Percentiles rank a stretch among this genome's conserved stretches.
These are phyloP conservation scores for Aureobasidium sp. DNA, from an alignment of 2,329 filamentous ascomycete genomes.

Conservation along the genomic window DNA sequence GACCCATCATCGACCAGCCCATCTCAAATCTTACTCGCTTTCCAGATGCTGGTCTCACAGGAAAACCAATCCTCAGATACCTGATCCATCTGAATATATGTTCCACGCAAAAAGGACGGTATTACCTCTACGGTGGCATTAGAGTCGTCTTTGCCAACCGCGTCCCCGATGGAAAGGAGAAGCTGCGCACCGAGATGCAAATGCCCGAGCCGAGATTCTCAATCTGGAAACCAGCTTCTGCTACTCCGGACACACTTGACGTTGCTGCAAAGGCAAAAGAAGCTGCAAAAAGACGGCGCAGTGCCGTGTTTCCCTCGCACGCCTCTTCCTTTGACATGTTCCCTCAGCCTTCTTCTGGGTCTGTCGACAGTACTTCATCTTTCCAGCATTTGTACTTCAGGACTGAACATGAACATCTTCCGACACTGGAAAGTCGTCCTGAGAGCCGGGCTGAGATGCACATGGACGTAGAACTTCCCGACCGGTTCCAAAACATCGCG, in stretches of 20 bases:
- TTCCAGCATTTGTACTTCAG: background rate
- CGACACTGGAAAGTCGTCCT: background rate
- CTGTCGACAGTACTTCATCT: background rate
- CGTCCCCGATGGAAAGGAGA: conserved; percentile 96
- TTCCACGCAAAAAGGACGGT: conserved; percentile 83
- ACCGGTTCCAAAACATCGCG: too few species aligned
- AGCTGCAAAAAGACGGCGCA: conserved; percentile 34
- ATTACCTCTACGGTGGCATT: conserved; percentile 91
- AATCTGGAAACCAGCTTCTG: conserved; percentile 74
- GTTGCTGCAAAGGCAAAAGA: conserved; percentile 25
- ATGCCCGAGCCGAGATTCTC: conserved; percentile 89
- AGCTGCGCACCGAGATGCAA: conserved; percentile 88
- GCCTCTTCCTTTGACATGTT: background rate
- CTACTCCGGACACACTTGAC: background rate
- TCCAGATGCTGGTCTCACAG: conserved; percentile 56
- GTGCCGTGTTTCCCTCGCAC: conserved; percentile 24
- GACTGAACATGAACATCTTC: background rate
- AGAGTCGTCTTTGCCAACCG: conserved; percentile 97
- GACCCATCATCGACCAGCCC: conserved; percentile 81
- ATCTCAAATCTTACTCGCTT: conserved; percentile 53
- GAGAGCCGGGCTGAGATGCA: background rate
- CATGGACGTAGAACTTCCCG: background rate
- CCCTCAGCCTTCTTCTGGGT: background rate
- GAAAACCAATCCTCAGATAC: conserved; percentile 84
- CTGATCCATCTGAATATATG: conserved; percentile 95